Conservation (phyloP, 192 early-diverging fungal species). For the Geranomyces michiganensis region DNA sequence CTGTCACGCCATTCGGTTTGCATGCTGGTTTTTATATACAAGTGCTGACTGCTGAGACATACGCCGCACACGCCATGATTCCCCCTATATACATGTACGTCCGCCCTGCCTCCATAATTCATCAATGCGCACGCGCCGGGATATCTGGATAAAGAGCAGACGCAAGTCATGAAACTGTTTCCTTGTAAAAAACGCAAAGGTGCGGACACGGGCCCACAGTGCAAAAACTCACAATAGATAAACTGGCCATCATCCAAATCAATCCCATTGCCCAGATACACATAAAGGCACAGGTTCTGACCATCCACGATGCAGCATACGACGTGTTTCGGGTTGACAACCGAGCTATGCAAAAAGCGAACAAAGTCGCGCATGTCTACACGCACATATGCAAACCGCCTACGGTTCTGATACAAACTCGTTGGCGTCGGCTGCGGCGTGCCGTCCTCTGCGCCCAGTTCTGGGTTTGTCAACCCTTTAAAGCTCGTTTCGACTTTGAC, state of each 20-base stretch:
- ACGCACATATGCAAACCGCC: conserved; percentile 65
- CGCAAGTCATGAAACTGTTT: too few relatives aligned
- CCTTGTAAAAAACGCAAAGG: neutral
- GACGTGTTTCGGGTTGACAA: conserved; percentile 75
- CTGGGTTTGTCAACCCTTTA: conserved; percentile 62
- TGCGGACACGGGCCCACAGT: neutral
- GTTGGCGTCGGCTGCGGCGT: conserved; percentile 20
- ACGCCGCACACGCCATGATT: too few relatives aligned
- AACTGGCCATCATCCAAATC: conserved; percentile 36
- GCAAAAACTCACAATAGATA: conserved; percentile 28
- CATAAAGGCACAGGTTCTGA: conserved; percentile 28
- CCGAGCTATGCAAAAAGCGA: conserved; percentile 76
- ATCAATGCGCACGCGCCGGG: too few relatives aligned
- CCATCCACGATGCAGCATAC: conserved; percentile 62
- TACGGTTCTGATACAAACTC: conserved; percentile 30
- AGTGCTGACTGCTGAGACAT: too few relatives aligned
- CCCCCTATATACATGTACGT: too few relatives aligned
- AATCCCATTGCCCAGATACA: conserved; percentile 31
- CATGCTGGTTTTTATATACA: too few relatives aligned
- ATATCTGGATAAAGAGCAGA: too few relatives aligned
- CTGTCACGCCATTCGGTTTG: too few relatives aligned
- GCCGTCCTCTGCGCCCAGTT: conserved; percentile 44
- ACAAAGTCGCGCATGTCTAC: conserved; percentile 76
- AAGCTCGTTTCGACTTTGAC: conserved; percentile 64
- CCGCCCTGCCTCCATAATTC: too few relatives aligned